These are phyloP conservation scores for Mycena vitilis DNA, from an alignment of 768 basidiomycete genomes.

Conservation along the genomic window DNA sequence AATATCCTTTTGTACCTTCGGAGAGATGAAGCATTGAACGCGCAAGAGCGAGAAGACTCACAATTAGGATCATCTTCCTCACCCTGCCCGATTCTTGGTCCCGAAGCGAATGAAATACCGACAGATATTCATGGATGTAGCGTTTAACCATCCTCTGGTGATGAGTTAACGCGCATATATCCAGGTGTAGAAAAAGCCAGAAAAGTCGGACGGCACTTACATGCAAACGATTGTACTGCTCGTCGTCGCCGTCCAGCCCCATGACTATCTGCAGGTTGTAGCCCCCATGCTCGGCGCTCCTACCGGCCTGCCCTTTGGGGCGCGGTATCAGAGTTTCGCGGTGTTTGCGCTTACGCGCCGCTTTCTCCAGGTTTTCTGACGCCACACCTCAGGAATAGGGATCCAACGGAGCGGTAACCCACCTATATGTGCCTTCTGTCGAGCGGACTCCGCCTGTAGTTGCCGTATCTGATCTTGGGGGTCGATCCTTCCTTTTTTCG, in stretches of 20 bases:
- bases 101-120: neutral
- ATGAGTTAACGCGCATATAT: neutral
- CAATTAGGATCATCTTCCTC: neutral
- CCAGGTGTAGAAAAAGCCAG: neutral
- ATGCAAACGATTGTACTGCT: neutral
- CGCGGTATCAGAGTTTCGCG: neutral
- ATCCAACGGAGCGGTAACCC: neutral
- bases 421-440: too few relatives aligned
- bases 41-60: neutral
- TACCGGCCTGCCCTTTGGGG: neutral
- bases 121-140: neutral
- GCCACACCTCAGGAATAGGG: too few relatives aligned
- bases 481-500: too few relatives aligned
- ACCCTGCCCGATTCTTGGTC: neutral
- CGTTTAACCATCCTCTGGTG: neutral
- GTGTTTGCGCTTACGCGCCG: neutral
- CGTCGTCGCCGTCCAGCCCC: neutral
- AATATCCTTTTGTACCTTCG: conserved; percentile 7
- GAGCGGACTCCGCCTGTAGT: too few relatives aligned
- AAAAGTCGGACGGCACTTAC: neutral
- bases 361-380: too few relatives aligned
- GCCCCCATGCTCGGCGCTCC: neutral
- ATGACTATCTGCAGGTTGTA: neutral
- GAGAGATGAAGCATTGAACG: neutral
- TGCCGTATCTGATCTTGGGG: too few relatives aligned